Percentiles rank a stretch among this genome's conserved stretches.
These are phyloP conservation scores for Ceratocystis cacaofunesta DNA, from an alignment of 2,329 filamentous ascomycete genomes.

Conservation along the genomic window DNA sequence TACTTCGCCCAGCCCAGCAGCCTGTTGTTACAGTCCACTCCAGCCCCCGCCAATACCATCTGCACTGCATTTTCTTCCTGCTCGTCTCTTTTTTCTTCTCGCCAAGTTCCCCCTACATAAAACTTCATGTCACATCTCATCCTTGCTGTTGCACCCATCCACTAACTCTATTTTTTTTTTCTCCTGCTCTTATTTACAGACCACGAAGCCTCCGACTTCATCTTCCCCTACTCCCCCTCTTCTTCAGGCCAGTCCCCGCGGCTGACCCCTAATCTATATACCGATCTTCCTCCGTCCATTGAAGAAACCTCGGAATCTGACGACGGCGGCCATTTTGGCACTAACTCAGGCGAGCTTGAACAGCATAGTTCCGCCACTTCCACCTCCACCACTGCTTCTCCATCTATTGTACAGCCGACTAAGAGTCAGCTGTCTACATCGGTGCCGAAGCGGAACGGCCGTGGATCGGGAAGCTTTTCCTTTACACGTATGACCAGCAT, in stretches of 20 bases:
- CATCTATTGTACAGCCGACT: neutral
- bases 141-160: neutral
- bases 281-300: conserved; percentile 12
- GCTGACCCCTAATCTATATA: neutral
- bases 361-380: conserved; percentile 14
- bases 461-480: conserved; percentile 6
- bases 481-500: conserved; percentile 7
- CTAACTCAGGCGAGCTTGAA: conserved; percentile 12
- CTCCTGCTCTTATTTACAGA: conserved; percentile 8
- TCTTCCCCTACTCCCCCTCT: conserved; percentile 5
- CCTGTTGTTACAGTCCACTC: neutral
- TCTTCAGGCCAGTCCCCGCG: conserved; percentile 8
- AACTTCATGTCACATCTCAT: neutral
- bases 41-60: neutral
- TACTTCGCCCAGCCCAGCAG: neutral
- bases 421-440: conserved; percentile 4
- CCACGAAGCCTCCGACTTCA: conserved; percentile 3
- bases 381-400: conserved; percentile 5
- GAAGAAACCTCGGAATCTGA: conserved; percentile 13
- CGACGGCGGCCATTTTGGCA: conserved; percentile 2
- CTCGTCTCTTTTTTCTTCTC: neutral
- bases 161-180: conserved; percentile 5
- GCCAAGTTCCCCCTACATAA: neutral
- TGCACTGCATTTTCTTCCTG: neutral
- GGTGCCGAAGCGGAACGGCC: neutral